Conservation (phyloP, 2,329 filamentous ascomycete species). For the Blastomyces percursus region DNA sequence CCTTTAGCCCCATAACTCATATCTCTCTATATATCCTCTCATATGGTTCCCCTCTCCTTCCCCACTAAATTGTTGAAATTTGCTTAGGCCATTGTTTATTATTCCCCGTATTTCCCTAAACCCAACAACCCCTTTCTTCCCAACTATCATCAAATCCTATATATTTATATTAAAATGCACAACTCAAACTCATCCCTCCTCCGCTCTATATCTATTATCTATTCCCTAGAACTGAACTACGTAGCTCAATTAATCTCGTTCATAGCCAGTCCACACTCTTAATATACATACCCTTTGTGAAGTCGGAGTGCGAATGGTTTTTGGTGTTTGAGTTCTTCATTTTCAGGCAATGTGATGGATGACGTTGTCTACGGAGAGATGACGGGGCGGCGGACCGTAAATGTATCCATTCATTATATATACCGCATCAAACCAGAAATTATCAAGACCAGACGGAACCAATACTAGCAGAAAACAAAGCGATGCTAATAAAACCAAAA, state of each 20-base stretch:
- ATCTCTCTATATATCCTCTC: not conserved
- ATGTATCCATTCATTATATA: not conserved
- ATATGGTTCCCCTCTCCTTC: no score
- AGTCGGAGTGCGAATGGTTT: no score
- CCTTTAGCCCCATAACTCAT: no score
- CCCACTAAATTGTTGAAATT: no score
- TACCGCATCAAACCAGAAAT: not conserved
- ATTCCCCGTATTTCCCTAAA: no score
- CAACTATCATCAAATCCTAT: not conserved
- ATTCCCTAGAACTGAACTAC: not conserved
- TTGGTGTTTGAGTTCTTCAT: no score
- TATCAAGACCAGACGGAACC: not conserved
- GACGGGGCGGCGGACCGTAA: no score
- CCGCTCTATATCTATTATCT: not conserved
- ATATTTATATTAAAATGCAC: not conserved
- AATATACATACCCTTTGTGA: no score
- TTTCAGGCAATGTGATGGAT: no score
- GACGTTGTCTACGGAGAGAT: no score
- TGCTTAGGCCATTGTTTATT: not conserved
- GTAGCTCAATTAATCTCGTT: not conserved
- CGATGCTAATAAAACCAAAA: not conserved
- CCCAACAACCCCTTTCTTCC: no score
- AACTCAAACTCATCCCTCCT: not conserved
- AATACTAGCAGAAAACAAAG: not conserved
- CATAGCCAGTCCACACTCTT: not conserved